Conservation (phyloP, 148 eudicot species). For the Drosera capensis region DNA sequence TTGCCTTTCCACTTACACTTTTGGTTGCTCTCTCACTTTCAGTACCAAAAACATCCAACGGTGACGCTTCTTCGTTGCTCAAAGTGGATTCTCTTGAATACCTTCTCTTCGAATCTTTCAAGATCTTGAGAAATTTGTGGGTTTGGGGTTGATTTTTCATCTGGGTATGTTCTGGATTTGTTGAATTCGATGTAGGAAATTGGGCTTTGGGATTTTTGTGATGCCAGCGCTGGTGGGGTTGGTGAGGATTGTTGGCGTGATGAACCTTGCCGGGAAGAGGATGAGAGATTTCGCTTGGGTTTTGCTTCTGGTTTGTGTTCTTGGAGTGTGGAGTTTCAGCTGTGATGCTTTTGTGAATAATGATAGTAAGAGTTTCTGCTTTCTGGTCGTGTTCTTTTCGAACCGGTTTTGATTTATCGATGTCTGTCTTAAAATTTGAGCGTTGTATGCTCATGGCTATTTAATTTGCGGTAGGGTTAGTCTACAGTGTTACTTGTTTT, state of each 20-base stretch:
- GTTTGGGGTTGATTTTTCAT: constrained; percentile 1
- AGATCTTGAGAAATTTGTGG: constrained; percentile 16
- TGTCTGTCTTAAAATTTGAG: not conserved
- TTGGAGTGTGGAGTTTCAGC: constrained; percentile 21
- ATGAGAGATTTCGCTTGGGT: constrained; percentile 30
- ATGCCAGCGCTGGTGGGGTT: not conserved
- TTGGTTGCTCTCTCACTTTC: too few relatives aligned
- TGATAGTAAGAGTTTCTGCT: constrained; percentile 45
- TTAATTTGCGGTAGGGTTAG: not conserved
- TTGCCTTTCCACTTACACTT: too few relatives aligned
- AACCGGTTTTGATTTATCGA: constrained; percentile 19
- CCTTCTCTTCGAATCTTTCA: too few relatives aligned
- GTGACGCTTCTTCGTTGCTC: too few relatives aligned
- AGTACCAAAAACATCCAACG: too few relatives aligned
- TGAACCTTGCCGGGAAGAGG: constrained; percentile 4
- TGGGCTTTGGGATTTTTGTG: not conserved
- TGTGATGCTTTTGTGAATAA: constrained; percentile 33
- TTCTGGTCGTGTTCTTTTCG: not conserved
- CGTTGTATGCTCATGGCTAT: not conserved
- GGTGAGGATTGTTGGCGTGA: not conserved
- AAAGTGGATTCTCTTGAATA: too few relatives aligned
- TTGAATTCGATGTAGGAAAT: not conserved
- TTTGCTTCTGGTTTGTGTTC: constrained; percentile 24
- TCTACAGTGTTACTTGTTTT: not conserved
- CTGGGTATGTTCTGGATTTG: not conserved